Conservation (phyloP, 257 asterid genomes). For the Solanum tarijense region DNA sequence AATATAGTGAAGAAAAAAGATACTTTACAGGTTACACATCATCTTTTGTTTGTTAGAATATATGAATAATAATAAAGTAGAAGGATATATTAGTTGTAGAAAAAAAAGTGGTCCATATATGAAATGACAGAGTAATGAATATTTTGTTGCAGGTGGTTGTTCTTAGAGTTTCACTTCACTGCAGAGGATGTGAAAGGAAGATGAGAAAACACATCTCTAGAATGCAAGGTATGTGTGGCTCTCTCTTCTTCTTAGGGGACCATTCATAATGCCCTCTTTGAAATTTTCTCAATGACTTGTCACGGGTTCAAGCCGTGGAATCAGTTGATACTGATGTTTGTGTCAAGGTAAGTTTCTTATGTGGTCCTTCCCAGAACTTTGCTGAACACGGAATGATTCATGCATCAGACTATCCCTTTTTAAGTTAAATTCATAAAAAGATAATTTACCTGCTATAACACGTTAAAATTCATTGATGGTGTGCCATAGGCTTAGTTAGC, state of each 20-base stretch:
- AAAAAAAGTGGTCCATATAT: background rate
- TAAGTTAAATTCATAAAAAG: background rate
- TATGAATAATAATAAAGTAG: background rate
- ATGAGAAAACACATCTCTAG: conserved; percentile 11
- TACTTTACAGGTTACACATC: background rate
- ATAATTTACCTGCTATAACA: background rate
- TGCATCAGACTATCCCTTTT: background rate
- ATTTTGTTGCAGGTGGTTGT: conserved; percentile 9
- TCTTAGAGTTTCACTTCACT: conserved; percentile 10
- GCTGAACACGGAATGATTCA: background rate
- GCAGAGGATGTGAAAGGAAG: conserved; percentile 14
- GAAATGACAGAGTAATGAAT: background rate
- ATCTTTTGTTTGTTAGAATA: background rate
- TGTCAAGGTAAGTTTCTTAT: background rate
- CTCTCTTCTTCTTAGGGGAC: background rate
- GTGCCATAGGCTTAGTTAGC: background rate
- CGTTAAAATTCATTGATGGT: background rate
- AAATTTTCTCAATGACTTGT: background rate
- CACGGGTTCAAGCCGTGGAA: background rate
- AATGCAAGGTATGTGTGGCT: conserved; percentile 9
- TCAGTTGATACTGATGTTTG: background rate
- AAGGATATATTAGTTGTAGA: background rate
- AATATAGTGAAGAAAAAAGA: background rate
- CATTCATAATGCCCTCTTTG: background rate
- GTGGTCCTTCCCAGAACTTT: no score